Evolutionary conservation across 2,329 filamentous ascomycete species (phyloP).

Genomic region (Aspergillus transmontanensis): DNA sequence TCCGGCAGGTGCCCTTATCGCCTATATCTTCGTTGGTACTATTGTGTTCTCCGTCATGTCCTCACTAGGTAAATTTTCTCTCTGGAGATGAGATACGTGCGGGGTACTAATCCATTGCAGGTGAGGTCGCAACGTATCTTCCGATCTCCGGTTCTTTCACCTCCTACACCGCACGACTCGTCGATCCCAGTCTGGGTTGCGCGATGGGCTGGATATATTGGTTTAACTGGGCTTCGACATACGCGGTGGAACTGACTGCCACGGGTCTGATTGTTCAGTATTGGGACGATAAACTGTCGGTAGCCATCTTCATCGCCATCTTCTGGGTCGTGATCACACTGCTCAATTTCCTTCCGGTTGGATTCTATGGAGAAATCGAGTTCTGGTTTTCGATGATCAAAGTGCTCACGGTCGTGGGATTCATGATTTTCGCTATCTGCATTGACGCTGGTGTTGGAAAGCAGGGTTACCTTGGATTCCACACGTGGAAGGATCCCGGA

Average conservation of each 20-base stretch:
- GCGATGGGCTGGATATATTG: slow-evolving; percentile 82
- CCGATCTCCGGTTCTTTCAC: slow-evolving; percentile 76
- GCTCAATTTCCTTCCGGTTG: slow-evolving; percentile 70
- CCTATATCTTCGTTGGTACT: slow-evolving; percentile 68
- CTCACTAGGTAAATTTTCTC: slow-evolving; percentile 38
- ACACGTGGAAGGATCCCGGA: slow-evolving; percentile 69
- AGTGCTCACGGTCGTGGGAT: slow-evolving; percentile 75
- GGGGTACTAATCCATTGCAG: not conserved
- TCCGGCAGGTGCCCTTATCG: slow-evolving; percentile 66
- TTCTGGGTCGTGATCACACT: slow-evolving; percentile 72
- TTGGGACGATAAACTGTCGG: slow-evolving; percentile 63
- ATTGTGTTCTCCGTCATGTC: slow-evolving; percentile 77
- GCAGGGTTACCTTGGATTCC: slow-evolving; percentile 71
- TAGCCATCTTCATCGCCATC: slow-evolving; percentile 71
- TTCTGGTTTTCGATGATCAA: slow-evolving; percentile 73
- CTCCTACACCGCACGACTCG: slow-evolving; percentile 75
- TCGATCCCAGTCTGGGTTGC: slow-evolving; percentile 71
- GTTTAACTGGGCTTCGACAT: slow-evolving; percentile 76
- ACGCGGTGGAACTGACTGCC: slow-evolving; percentile 69
- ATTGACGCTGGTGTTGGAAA: slow-evolving; percentile 71
- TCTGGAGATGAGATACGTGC: not conserved
- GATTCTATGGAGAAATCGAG: slow-evolving; percentile 72
- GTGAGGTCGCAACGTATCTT: slow-evolving; percentile 75
- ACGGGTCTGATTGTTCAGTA: slow-evolving; percentile 74
- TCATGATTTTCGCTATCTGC: slow-evolving; percentile 75